Conservation (phyloP, 257 asterid species). For the Solanum appendiculatum region DNA sequence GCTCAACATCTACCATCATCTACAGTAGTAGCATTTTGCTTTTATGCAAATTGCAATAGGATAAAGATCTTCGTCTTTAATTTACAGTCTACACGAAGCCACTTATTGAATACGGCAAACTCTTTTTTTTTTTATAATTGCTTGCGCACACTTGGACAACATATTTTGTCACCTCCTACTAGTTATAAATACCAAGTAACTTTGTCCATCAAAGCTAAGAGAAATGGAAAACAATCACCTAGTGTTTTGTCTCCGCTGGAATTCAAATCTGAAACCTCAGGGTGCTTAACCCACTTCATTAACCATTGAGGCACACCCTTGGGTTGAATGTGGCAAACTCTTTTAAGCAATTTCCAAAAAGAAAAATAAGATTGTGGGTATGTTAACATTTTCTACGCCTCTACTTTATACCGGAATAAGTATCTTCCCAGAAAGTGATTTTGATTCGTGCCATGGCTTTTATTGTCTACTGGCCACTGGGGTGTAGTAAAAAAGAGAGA, state of each 20-base stretch:
- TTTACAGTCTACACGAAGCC: not conserved
- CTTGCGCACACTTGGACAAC: not conserved
- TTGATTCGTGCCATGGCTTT: not conserved
- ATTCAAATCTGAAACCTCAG: not conserved
- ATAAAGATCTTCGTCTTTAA: not conserved
- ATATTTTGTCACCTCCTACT: not conserved
- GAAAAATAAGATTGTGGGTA: not conserved
- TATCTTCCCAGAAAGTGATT: conserved; percentile 2
- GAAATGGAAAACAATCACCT: not conserved
- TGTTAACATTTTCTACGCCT: not conserved
- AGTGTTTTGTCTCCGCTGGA: not conserved
- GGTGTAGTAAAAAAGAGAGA: not conserved
- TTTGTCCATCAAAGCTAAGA: not conserved
- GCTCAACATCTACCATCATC: not conserved
- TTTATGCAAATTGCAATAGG: not conserved
- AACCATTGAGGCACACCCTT: not conserved
- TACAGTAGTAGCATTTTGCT: not conserved
- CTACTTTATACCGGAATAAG: conserved; percentile 10
- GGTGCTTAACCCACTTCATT: not conserved
- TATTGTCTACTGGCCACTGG: not conserved
- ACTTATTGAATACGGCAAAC: not conserved
- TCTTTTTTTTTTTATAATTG: not conserved
- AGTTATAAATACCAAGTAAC: not conserved
- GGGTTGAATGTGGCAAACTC: not conserved
- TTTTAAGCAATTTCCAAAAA: not conserved